Conservation (phyloP, 371 early-diverging fungal genomes). For the Batkoa obscura region DNA sequence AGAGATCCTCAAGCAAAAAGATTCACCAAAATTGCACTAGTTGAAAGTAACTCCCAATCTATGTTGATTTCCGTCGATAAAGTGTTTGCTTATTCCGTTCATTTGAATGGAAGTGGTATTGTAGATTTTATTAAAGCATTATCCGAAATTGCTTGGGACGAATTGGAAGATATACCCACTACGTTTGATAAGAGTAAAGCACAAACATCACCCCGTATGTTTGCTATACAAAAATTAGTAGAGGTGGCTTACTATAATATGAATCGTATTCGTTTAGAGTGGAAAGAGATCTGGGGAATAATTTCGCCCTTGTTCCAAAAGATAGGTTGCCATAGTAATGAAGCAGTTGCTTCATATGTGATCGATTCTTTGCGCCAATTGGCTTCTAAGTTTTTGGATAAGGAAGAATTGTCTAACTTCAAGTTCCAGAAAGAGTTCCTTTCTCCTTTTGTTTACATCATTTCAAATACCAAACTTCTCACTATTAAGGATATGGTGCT, state of each 20-base stretch:
- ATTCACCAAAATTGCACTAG: constrained; percentile 5
- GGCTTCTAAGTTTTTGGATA: constrained; percentile 81
- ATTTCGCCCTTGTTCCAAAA: constrained; percentile 71
- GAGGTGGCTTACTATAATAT: constrained; percentile 94
- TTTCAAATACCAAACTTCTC: constrained; percentile 50
- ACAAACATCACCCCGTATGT: constrained; percentile 41
- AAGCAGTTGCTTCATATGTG: constrained; percentile 70
- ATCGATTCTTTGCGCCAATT: constrained; percentile 82
- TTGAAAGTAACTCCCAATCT: constrained; percentile 21
- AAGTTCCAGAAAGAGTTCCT: constrained; percentile 91
- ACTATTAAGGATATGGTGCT: constrained; percentile 84
- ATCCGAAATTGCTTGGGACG: constrained; percentile 74
- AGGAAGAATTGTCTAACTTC: constrained; percentile 85
- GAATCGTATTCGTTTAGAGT: constrained; percentile 90
- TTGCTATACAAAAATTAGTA: constrained; percentile 76
- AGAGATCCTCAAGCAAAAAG: not conserved
- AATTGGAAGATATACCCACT: constrained; percentile 47
- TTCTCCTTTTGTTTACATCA: constrained; percentile 70
- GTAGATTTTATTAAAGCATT: constrained; percentile 77
- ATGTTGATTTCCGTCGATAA: constrained; percentile 47
- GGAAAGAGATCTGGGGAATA: constrained; percentile 88
- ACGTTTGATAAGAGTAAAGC: constrained; percentile 11
- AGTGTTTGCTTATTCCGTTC: constrained; percentile 36
- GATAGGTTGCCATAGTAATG: constrained; percentile 25
- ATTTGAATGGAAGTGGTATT: constrained; percentile 36